A percentile compares a stretch with the other conserved stretches of the same genome.
Evolutionary conservation across 345 rosid species (phyloP).

Genomic region (Clausena lansium): DNA sequence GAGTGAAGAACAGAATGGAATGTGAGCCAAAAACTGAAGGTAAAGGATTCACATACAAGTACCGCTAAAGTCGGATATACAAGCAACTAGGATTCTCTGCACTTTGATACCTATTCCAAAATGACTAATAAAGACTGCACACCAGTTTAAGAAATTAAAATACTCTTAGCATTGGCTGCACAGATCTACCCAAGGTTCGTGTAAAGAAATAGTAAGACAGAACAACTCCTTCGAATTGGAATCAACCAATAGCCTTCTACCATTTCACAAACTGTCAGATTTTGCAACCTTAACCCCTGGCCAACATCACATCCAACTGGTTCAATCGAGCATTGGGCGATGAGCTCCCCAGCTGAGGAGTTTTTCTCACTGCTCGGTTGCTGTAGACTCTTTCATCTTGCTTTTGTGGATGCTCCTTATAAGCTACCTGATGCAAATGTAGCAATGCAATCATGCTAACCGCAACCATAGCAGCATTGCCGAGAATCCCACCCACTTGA

Average conservation of each 20-base stretch:
- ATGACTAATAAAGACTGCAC: neutral
- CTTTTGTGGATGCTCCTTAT: slow-evolving; percentile 36
- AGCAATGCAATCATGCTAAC: slow-evolving; percentile 76
- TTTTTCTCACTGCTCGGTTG: slow-evolving; percentile 31
- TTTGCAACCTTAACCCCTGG: slow-evolving; percentile 55
- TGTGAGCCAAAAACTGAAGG: neutral
- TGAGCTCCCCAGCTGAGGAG: slow-evolving; percentile 32
- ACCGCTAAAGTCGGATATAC: slow-evolving; percentile 1
- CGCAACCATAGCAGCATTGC: slow-evolving; percentile 77
- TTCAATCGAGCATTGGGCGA: slow-evolving; percentile 35
- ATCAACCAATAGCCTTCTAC: neutral
- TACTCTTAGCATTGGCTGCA: neutral
- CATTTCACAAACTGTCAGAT: slow-evolving; percentile 1
- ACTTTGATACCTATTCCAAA: slow-evolving; percentile 1
- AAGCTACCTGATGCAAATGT: slow-evolving; percentile 58
- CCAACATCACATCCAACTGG: slow-evolving; percentile 71
- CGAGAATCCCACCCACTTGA: slow-evolving; percentile 62
- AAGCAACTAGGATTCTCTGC: neutral
- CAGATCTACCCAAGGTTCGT: neutral
- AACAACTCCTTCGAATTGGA: neutral
- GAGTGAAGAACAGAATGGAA: neutral
- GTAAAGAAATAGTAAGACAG: slow-evolving; percentile 3
- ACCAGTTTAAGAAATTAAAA: neutral
- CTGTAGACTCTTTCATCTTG: slow-evolving; percentile 36
- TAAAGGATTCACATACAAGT: neutral